Base-by-base conservation (phyloP, 225 moss, liverwort and hornwort species). In the Sphagnum contortum region DNA sequence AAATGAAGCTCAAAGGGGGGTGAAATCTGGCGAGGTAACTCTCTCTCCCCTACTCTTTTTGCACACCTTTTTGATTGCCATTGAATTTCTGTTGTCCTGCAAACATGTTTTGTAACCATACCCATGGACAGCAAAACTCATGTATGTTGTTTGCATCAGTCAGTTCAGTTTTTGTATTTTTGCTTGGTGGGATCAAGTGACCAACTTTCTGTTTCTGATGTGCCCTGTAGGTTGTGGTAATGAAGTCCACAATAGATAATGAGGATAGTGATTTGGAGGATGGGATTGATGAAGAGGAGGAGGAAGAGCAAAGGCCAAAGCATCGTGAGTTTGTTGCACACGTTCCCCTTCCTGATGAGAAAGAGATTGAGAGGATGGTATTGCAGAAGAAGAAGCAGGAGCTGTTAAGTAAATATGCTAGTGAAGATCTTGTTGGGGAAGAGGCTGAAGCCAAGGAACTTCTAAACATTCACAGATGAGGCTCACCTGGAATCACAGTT, bases 331-430 rank as follows among this genome's bases (percentile, higher is more conserved):
- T 93, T 79, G 91, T 93, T 48, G 98, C 93, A 3, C 91, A 98
- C 51, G 98, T 98, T 47, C 98, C 98, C 12, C 85, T 98, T 65
- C 98, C 98, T 11, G 98, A 98, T 61, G 91, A 93, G 70, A 93
- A 79, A 64, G 98, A 98, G 79, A 98, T 98, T 48, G 93, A 91
- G 75, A 85, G 89, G 64, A 98, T 98, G 98, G 91, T 98, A 6
- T 82, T 98, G 5, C 85, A 93, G 69, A 93, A 93, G 93, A 98
- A 98, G 85, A 98, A 98, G 80, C 85, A 75, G 67, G 98, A 98
- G 71, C 76, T 98, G 54, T 68, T 98, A 66, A 90, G 86, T 70
- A 98, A 98, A 61, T 98, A 98, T 69, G 73, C 98, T 3, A 98
- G 98, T 76, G 93, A 92, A 5, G 71, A 79, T 44, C 84, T 98